Conservation (phyloP, 1,139 yeast species). For the Saccharomyces pastorianus region DNA sequence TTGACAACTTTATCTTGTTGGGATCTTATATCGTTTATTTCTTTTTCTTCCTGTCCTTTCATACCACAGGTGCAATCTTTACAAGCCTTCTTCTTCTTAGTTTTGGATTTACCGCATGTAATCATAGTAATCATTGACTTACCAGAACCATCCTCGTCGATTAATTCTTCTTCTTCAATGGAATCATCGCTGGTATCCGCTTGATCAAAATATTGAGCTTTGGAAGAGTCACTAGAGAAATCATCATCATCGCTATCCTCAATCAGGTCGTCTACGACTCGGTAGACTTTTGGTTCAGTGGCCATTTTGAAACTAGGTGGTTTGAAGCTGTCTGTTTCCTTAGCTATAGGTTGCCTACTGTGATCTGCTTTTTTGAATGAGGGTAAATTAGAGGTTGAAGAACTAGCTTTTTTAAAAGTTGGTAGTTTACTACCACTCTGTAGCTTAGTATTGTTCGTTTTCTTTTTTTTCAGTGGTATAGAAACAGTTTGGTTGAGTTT, state of each 20-base stretch:
- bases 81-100: constrained; percentile 77
- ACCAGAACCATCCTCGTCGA: constrained; percentile 32
- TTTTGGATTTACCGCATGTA: constrained; percentile 35
- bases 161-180: constrained; percentile 42
- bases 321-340: constrained; percentile 4
- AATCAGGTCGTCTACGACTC: constrained; percentile 5
- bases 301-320: constrained; percentile 10
- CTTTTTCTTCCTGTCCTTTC: constrained; percentile 69
- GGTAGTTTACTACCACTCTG: constrained; percentile 6
- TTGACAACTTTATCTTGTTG: constrained; percentile 35
- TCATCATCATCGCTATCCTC: constrained; percentile 21
- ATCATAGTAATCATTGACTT: constrained; percentile 32
- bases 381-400: constrained; percentile 1
- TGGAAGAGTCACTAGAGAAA: constrained; percentile 26
- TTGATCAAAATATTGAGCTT: constrained; percentile 48
- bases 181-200: constrained; percentile 39
- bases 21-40: constrained; percentile 41
- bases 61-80: constrained; percentile 97
- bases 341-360: constrained; percentile 6
- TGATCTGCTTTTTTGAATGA: neutral
- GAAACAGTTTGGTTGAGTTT: constrained; percentile 4
- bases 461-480: constrained; percentile 11
- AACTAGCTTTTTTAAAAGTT: constrained; percentile 8
- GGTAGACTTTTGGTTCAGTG: neutral
- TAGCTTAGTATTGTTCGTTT: neutral